Evolutionary conservation across 2,329 filamentous ascomycete genomes (phyloP).

Genomic region (Herpotrichia juniperi): DNA sequence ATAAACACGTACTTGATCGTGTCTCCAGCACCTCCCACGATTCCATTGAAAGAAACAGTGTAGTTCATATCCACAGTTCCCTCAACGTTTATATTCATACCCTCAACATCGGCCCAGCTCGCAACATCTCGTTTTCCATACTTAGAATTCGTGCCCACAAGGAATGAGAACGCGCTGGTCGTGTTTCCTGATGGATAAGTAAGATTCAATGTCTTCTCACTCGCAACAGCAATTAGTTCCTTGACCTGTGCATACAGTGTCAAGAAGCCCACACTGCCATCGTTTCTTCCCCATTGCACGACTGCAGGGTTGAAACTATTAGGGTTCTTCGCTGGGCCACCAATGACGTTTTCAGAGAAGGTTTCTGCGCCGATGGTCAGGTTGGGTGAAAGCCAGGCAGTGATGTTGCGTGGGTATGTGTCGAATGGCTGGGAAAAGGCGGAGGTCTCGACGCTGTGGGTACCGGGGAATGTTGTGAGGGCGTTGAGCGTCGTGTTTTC

Average conservation of each 20-base stretch:
- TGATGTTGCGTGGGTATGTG: conserved; percentile 62
- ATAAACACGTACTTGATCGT: conserved; percentile 43
- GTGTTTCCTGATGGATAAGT: conserved; percentile 61
- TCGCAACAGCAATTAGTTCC: conserved; percentile 27
- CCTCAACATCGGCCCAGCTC: conserved; percentile 57
- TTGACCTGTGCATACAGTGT: conserved; percentile 34
- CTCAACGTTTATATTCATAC: conserved; percentile 53
- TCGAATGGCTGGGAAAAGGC: conserved; percentile 67
- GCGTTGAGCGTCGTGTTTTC: conserved; percentile 45
- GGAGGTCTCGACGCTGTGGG: conserved; percentile 59
- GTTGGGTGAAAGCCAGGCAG: conserved; percentile 62
- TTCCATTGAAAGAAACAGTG: conserved; percentile 53
- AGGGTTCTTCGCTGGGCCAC: conserved; percentile 60
- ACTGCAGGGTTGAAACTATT: conserved; percentile 65
- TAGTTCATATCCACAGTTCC: conserved; percentile 53
- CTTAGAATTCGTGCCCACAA: conserved; percentile 55
- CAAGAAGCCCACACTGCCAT: conserved; percentile 36
- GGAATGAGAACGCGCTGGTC: conserved; percentile 57
- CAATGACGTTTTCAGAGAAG: conserved; percentile 62
- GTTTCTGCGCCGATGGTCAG: conserved; percentile 67
- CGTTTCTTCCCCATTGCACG: conserved; percentile 59
- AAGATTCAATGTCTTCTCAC: conserved; percentile 51
- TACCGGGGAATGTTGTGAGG: conserved; percentile 57
- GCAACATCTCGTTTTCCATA: conserved; percentile 51
- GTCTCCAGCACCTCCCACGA: conserved; percentile 42